phyloP scores from a whole-genome alignment of 2,329 filamentous ascomycete genomes.

The Trichoderma gracile region DNA sequence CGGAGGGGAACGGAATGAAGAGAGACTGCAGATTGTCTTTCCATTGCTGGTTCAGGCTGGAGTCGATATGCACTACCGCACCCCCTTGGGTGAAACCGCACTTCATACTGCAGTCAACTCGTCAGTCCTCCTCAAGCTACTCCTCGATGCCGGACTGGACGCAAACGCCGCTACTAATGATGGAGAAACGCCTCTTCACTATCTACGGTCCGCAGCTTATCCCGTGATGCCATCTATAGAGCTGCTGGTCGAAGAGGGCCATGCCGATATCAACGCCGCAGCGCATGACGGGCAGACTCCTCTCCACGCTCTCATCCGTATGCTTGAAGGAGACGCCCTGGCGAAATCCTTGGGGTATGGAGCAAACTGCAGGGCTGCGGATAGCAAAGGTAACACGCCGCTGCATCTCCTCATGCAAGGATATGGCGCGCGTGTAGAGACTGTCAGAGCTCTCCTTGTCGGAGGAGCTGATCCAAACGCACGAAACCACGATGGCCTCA shows the following conservation, averaged over 20 bases:
- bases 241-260: slow-evolving; percentile 32
- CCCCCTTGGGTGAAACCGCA: slow-evolving; percentile 25
- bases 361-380: slow-evolving; percentile 27
- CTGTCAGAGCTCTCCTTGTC: slow-evolving; percentile 24
- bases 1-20: background rate
- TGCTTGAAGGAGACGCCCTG: background rate
- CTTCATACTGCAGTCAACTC: slow-evolving; percentile 28
- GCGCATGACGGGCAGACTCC: slow-evolving; percentile 30
- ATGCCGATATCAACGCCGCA: slow-evolving; percentile 32
- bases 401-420: slow-evolving; percentile 28
- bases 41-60: slow-evolving; percentile 32
- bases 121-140: slow-evolving; percentile 20
- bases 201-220: background rate
- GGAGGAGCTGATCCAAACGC: slow-evolving; percentile 32
- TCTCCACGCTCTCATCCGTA: slow-evolving; percentile 24
- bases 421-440: background rate
- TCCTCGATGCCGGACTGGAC: slow-evolving; percentile 33
- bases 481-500: slow-evolving; percentile 27
- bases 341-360: slow-evolving; percentile 29
- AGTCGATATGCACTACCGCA: slow-evolving; percentile 30
- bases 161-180: slow-evolving; percentile 27
- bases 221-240: slow-evolving; percentile 23
- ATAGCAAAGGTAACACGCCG: slow-evolving; percentile 30
- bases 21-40: slow-evolving; percentile 24
- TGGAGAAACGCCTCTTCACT: slow-evolving; percentile 30